Base-by-base conservation (phyloP, 2,329 filamentous ascomycete species). In the Onygenales sp. region DNA sequence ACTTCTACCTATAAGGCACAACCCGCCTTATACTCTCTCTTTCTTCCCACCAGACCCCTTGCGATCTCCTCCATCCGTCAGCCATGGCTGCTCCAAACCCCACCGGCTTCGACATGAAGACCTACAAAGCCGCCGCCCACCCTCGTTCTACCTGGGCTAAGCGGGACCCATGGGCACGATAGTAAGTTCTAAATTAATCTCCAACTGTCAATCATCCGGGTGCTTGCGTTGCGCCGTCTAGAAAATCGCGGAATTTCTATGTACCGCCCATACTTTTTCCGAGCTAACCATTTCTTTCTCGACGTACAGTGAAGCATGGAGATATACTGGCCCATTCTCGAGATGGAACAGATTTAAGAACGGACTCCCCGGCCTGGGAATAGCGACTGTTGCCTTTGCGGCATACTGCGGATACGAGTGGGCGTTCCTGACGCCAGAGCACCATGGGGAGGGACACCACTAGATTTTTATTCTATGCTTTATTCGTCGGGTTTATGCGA, bases 321-420 rank as follows among this genome's bases (percentile, higher is more conserved):
- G 93, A 73, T 96, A 95, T 78, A 84, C 81, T 37, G 93, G 92
- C 58, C 85, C 82, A 52, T 97, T 96, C 78, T 86, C 85, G 60
- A 83, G 92, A 63, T 87, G 78, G 75, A 95, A 95, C 76, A 86
- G 93, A 63, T 93, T 96, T 78, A 90, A 85, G 76, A 77, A 81
- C 65, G 78, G 83, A 59, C 89, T 98, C 69, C 93, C 93, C 39
- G 93, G 93, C 57, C 79, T 98, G 63, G 93, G 93, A 59, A 95
- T 92, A 63, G 93, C 90, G 34, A 87, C 87, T 4, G 91, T 93
- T 56, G 91, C 92, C 45, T 98, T 98, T 70, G 83, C 86, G 49
- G 85, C 77, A 58, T 98, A 98, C 76, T 89, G 91, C 70, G 83
- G 81, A 56, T 95, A 89, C 72, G 93, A 98, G 76, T 82, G 93